These are phyloP conservation scores for Geoglossum cookeanum DNA, from an alignment of 2,329 filamentous ascomycete species.

Conservation along the genomic window DNA sequence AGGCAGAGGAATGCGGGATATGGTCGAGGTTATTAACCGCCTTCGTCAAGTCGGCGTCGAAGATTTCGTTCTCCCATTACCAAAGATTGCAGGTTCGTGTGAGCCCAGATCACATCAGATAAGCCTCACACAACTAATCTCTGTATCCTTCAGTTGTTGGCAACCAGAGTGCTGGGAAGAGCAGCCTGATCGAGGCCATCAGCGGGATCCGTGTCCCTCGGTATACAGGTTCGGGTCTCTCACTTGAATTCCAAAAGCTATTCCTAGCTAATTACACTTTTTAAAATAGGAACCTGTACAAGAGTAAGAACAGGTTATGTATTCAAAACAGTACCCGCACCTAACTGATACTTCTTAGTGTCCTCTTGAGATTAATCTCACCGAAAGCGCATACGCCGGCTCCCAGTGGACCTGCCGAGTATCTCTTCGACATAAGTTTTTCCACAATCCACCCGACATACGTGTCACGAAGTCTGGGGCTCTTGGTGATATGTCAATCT, in stretches of 20 bases:
- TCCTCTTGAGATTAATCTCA: constrained; percentile 60
- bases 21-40: constrained; percentile 46
- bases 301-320: neutral
- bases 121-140: too few relatives aligned
- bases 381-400: constrained; percentile 26
- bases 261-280: neutral
- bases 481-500: neutral
- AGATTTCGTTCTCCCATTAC: constrained; percentile 44
- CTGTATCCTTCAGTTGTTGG: constrained; percentile 42
- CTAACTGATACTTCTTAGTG: constrained; percentile 29
- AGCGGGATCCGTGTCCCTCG: constrained; percentile 53
- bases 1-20: constrained; percentile 41
- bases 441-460: constrained; percentile 21
- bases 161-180: constrained; percentile 73
- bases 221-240: constrained; percentile 36
- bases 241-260: neutral
- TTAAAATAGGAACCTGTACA: neutral
- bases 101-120: too few relatives aligned
- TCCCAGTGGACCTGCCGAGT: constrained; percentile 47
- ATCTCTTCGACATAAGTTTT: constrained; percentile 34
- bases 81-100: constrained; percentile 37
- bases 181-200: constrained; percentile 42
- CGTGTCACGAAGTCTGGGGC: neutral
- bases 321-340: neutral
- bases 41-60: constrained; percentile 56